Base-by-base conservation (phyloP, 805 yeast genomes). In the Cyberlindnera xishuangbannaensis region DNA sequence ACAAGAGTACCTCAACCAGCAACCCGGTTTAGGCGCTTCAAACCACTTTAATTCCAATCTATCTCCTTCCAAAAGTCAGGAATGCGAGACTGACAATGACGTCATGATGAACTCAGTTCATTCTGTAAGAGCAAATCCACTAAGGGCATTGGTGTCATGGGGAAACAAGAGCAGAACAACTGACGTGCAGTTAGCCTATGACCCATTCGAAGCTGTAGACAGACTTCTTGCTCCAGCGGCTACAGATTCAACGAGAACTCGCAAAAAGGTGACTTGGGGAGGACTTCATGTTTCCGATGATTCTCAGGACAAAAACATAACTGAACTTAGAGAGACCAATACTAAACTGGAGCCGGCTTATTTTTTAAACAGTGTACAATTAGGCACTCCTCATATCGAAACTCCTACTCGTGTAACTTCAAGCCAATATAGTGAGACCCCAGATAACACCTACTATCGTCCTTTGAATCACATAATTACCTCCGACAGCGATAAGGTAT, bases 341-440 rank as follows among this genome's bases (percentile, higher is more conserved):
- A n/a, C n/a, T n/a, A n/a, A n/a, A n/a, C n/a, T n/a, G n/a, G n/a
- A n/a, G n/a, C n/a, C n/a, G n/a, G n/a, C n/a, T n/a, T n/a, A n/a
- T n/a, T n/a, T n/a, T n/a, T n/a, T n/a, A n/a, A n/a, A n/a, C n/a
- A n/a, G n/a, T n/a, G n/a, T n/a, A n/a, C n/a, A n/a, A n/a, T n/a
- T n/a, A n/a, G n/a, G n/a, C n/a, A n/a, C n/a, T n/a, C n/a, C n/a
- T n/a, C n/a, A n/a, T n/a, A n/a, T n/a, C n/a, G n/a, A n/a, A n/a
- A n/a, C n/a, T n/a, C n/a, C n/a, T n/a, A n/a, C n/a, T n/a, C n/a
- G 41, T 6, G 33, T 37, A 2, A 37, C 51, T 1, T 48, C 55
- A 11, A 50, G 55, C 27, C 51, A 40, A 17, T 50, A 50, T 28
- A 47, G 50, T 28, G 38, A 24, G 17, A 50, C 53, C 2, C 53